Evolutionary conservation across 2,329 filamentous ascomycete species (phyloP).

Genomic region (Hypoxylon sp.): DNA sequence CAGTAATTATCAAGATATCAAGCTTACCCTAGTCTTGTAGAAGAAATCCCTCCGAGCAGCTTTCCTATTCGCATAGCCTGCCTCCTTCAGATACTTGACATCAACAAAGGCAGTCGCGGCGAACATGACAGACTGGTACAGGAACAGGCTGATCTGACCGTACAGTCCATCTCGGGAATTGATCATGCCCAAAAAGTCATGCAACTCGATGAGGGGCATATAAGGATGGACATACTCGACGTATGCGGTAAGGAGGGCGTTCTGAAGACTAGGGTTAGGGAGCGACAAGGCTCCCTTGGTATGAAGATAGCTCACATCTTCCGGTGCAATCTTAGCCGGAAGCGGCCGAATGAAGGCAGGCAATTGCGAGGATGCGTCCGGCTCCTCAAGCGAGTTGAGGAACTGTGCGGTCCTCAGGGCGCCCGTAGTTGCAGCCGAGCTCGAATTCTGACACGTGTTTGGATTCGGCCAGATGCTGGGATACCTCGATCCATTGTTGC

Average conservation of each 20-base stretch:
- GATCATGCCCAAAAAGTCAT: slow-evolving; percentile 71
- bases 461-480: slow-evolving; percentile 53
- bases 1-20: slow-evolving; percentile 1
- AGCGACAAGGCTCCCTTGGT: slow-evolving; percentile 87
- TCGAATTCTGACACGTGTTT: slow-evolving; percentile 47
- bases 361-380: slow-evolving; percentile 64
- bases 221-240: slow-evolving; percentile 93
- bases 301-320: slow-evolving; percentile 86
- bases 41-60: slow-evolving; percentile 90
- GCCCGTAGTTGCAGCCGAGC: slow-evolving; percentile 46
- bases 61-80: slow-evolving; percentile 83
- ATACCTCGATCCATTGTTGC: slow-evolving; percentile 49
- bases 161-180: slow-evolving; percentile 75
- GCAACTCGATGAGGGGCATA: slow-evolving; percentile 86
- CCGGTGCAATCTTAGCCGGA: slow-evolving; percentile 79
- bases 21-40: slow-evolving; percentile 82
- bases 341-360: slow-evolving; percentile 83
- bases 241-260: slow-evolving; percentile 84
- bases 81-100: slow-evolving; percentile 78
- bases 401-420: slow-evolving; percentile 59
- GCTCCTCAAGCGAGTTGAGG: slow-evolving; percentile 62
- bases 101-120: slow-evolving; percentile 90
- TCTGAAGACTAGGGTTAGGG: slow-evolving; percentile 77
- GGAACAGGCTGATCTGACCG: slow-evolving; percentile 82
- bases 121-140: slow-evolving; percentile 97